Base-by-base conservation (phyloP, 768 basidiomycete species). In the Austroboletus festivus region DNA sequence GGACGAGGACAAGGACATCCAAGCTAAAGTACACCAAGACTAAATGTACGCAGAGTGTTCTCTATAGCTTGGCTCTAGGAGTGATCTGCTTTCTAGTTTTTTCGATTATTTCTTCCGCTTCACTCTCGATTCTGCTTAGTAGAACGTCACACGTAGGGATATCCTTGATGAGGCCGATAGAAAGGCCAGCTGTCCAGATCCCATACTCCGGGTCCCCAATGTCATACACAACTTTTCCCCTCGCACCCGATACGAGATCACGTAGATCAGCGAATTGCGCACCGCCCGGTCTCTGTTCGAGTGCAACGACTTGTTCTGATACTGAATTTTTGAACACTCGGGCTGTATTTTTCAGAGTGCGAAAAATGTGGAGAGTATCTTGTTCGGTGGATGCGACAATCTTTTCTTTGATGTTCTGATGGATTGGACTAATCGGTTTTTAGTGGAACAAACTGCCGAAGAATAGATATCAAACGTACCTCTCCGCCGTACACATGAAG, bases 401-500 rank as follows among this genome's bases (percentile, higher is more conserved):
- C 67, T 81, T 87, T 45, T 93, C 77, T 65, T 97, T 96, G 76
- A 97, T 89, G 53, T 82, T 86, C 51, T 86, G 78, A 65, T 95
- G 93, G 46, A 93, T 90, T 13, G 89, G 84, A 46, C 88, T 88
- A 44, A n/a, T 26, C n/a, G 38, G 31, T 12, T 50, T 30, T 42
- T 28, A 53, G 34, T 26, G 16, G 21, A 22, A 35, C 46, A 15
- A 20, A 9, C 28, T 18, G 10, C 5, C 13, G 24, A 5, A 8
- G 45, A 24, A n/a, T n/a, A 10, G 20, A 13, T 33, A 50, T n/a
- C 6, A 24, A 11, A 58, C 66, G 41, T 60, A 84, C 81, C 84
- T 82, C 66, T 96, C 93, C 11, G 83, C 80, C 1, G 92, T 94
- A 65, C 87, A 89, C 89, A 95, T 86, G 72, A 96, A 94, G 5